A percentile compares a stretch with the other conserved stretches of the same genome.
phyloP scores from a whole-genome alignment of 2,329 filamentous ascomycete species.

The Thelonectria olida region DNA sequence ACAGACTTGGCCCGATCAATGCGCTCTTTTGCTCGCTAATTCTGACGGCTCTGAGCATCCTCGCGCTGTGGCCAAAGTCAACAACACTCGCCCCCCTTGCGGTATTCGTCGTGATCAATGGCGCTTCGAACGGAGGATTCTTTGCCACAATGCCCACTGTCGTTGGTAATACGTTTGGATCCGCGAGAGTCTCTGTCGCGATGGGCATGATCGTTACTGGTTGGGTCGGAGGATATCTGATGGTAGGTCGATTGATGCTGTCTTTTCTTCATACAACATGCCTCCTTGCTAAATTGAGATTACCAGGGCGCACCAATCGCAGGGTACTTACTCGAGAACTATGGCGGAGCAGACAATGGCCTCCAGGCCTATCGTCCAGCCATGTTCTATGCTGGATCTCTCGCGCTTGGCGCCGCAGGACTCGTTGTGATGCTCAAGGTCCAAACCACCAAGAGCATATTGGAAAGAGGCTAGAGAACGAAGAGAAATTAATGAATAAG shows the following conservation, averaged over 20 bases:
- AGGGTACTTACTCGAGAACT: slow-evolving; percentile 65
- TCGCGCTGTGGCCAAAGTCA: slow-evolving; percentile 69
- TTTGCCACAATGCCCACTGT: slow-evolving; percentile 72
- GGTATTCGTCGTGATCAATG: slow-evolving; percentile 68
- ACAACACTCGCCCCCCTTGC: slow-evolving; percentile 62
- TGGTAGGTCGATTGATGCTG: slow-evolving; percentile 50
- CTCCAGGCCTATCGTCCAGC: slow-evolving; percentile 66
- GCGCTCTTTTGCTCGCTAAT: slow-evolving; percentile 60
- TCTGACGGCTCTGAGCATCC: slow-evolving; percentile 65
- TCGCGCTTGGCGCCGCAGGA: slow-evolving; percentile 14
- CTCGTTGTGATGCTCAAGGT: slow-evolving; percentile 12
- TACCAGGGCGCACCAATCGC: slow-evolving; percentile 66
- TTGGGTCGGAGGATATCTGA: slow-evolving; percentile 69
- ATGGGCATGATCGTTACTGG: slow-evolving; percentile 71
- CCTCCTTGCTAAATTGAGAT: not conserved
- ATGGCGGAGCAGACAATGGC: slow-evolving; percentile 59
- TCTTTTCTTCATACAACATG: not conserved
- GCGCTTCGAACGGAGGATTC: slow-evolving; percentile 69
- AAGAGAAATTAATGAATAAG: no score
- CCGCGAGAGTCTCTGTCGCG: slow-evolving; percentile 60
- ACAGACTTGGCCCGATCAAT: slow-evolving; percentile 64
- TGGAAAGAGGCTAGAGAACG: slow-evolving; percentile 2
- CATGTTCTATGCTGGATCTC: slow-evolving; percentile 67
- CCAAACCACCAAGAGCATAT: not conserved
- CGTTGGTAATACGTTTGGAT: slow-evolving; percentile 67